phyloP scores from a whole-genome alignment of 192 early-diverging fungal species.

The Coemansia sp. region DNA sequence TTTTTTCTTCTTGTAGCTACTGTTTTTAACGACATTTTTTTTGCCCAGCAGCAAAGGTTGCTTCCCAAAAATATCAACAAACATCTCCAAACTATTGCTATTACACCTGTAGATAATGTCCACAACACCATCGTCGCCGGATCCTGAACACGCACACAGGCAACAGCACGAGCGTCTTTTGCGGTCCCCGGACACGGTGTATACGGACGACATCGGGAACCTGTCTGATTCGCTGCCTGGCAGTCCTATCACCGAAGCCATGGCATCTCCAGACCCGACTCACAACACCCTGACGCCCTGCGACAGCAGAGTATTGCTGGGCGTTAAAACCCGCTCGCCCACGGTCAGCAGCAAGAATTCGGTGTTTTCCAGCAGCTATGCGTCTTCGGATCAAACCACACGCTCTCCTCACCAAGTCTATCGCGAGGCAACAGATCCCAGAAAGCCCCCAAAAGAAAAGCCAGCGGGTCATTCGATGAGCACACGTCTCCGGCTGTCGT shows the following conservation, averaged over 20 bases:
- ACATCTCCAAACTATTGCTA: not conserved
- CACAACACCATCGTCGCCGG: not conserved
- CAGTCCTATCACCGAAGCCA: conserved; percentile 13
- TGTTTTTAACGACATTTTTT: not conserved
- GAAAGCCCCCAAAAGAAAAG: not conserved
- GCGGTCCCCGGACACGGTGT: conserved; percentile 2
- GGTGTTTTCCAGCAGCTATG: conserved; percentile 1
- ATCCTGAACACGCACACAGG: not conserved
- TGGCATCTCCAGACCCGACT: not conserved
- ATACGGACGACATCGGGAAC: not conserved
- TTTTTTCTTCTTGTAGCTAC: not conserved
- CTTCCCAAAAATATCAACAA: not conserved
- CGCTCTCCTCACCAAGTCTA: not conserved
- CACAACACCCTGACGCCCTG: conserved; percentile 8
- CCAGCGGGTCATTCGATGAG: not conserved
- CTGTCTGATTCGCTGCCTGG: conserved; percentile 3
- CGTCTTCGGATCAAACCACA: conserved; percentile 8
- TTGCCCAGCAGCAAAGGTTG: not conserved
- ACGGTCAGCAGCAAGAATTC: not conserved
- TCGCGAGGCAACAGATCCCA: not conserved
- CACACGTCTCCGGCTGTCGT: conserved; percentile 19
- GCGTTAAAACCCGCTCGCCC: not conserved
- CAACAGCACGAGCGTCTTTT: conserved; percentile 5
- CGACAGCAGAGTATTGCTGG: conserved; percentile 27
- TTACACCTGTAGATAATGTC: not conserved